These are phyloP conservation scores for Ustilago vetiveriae DNA, from an alignment of 1,284 basidiomycete genomes.

Conservation along the genomic window DNA sequence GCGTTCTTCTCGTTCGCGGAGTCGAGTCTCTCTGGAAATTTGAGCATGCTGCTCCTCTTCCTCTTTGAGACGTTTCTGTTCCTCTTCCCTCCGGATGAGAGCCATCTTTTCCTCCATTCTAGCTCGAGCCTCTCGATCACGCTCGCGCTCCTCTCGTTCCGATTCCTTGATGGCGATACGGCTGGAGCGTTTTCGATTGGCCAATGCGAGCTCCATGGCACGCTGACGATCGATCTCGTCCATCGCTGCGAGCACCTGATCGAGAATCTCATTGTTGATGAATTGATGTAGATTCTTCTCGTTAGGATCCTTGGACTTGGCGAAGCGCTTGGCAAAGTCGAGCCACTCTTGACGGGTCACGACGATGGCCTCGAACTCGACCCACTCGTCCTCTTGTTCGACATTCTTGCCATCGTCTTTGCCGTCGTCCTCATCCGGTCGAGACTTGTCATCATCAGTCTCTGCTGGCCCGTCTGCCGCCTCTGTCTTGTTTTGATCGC, in stretches of 20 bases:
- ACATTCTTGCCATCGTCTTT: background rate
- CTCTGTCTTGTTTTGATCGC: constrained; percentile 40
- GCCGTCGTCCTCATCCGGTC: constrained; percentile 59
- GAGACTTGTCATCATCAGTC: constrained; percentile 7
- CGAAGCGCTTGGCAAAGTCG: constrained; percentile 76
- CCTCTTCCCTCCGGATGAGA: constrained; percentile 70
- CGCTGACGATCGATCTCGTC: constrained; percentile 69
- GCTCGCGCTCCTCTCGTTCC: constrained; percentile 72
- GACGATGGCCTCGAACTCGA: constrained; percentile 73
- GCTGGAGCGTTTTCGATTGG: constrained; percentile 82
- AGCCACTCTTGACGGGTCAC: constrained; percentile 76
- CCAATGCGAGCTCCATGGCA: constrained; percentile 75
- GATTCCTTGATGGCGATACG: constrained; percentile 75
- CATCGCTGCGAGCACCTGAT: constrained; percentile 72
- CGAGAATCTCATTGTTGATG: constrained; percentile 75
- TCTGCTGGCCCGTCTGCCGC: constrained; percentile 4
- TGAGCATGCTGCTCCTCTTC: constrained; percentile 69
- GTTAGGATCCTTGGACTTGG: constrained; percentile 78
- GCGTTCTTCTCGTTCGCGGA: constrained; percentile 68
- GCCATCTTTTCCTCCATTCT: constrained; percentile 70
- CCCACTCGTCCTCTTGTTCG: constrained; percentile 62
- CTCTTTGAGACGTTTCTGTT: constrained; percentile 71
- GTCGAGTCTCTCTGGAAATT: constrained; percentile 68
- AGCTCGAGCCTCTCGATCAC: constrained; percentile 67
- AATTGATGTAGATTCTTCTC: constrained; percentile 80